Evolutionary conservation across 208 protist species (phyloP).

Genomic region (Balamuthia mandrillaris): DNA sequence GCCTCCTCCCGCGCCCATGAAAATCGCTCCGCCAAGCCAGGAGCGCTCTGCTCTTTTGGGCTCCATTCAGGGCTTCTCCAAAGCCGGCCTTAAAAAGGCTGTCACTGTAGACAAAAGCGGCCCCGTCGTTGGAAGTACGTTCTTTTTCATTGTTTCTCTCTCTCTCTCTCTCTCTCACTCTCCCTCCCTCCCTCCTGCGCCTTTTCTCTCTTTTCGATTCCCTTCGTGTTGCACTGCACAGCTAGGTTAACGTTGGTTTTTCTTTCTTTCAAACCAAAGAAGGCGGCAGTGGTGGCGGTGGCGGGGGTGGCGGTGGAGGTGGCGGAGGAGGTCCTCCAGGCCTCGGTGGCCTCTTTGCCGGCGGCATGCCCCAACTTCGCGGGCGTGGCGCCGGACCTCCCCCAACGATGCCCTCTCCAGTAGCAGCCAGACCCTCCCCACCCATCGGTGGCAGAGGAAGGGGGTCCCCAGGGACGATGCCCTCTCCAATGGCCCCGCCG

Average conservation of each 20-base stretch:
- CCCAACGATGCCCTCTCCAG: not conserved
- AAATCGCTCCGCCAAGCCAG: not conserved
- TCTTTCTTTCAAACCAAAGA: not conserved
- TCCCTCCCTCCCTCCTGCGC: not conserved
- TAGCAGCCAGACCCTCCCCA: not conserved
- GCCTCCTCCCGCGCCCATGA: not conserved
- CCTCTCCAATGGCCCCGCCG: not conserved
- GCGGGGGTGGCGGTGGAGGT: not conserved
- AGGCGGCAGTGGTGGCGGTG: not conserved
- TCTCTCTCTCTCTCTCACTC: not conserved
- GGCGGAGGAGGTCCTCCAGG: not conserved
- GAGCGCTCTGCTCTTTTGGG: not conserved
- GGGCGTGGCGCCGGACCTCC: not conserved
- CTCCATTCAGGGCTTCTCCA: conserved; percentile 15
- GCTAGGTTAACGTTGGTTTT: too few relatives aligned
- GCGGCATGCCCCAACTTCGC: not conserved
- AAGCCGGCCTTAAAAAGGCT: conserved; percentile 22
- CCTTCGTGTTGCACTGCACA: not conserved
- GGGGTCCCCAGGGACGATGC: not conserved
- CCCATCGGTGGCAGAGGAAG: not conserved
- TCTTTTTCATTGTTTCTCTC: not conserved
- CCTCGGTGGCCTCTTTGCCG: conserved; percentile 5
- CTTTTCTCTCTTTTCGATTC: not conserved
- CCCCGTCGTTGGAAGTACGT: not conserved
- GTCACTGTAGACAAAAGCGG: not conserved